These are phyloP conservation scores for Phoenix dactylifera DNA, from an alignment of 176 grass and related monocot genomes.

Conservation along the genomic window DNA sequence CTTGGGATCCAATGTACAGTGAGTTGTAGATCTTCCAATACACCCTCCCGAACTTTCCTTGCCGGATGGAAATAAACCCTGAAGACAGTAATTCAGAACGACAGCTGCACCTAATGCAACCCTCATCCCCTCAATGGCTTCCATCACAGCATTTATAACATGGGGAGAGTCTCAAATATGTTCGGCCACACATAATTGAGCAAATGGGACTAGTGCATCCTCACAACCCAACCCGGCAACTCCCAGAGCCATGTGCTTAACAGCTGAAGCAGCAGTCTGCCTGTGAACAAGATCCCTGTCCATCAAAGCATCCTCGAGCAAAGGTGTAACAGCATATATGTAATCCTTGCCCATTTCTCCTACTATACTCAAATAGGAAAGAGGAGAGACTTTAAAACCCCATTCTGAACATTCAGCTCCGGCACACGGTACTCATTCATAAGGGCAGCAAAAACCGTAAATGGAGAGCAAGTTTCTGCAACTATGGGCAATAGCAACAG, in stretches of 20 bases:
- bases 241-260: constrained; percentile 89
- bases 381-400: constrained; percentile 91
- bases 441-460: constrained; percentile 85
- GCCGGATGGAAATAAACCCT: constrained; percentile 96
- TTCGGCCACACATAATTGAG: constrained; percentile 95
- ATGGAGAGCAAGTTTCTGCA: constrained; percentile 93
- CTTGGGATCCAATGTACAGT: constrained; percentile 75
- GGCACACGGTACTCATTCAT: constrained; percentile 95
- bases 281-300: constrained; percentile 90
- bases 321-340: constrained; percentile 86
- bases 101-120: constrained; percentile 85
- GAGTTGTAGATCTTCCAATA: constrained; percentile 99
- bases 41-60: constrained; percentile 94
- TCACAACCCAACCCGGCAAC: constrained; percentile 97
- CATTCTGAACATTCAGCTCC: constrained; percentile 95
- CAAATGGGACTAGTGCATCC: constrained; percentile 94
- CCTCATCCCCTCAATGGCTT: constrained; percentile 91
- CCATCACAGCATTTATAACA: constrained; percentile 96
- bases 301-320: constrained; percentile 98
- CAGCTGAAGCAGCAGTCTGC: constrained; percentile 91
- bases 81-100: constrained; percentile 88
- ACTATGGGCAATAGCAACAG: constrained; percentile 93
- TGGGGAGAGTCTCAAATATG: constrained; percentile 96
- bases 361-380: constrained; percentile 95
- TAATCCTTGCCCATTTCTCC: constrained; percentile 99